Conservation (phyloP, 441 rosid genomes). For the Euphorbia corollata region DNA sequence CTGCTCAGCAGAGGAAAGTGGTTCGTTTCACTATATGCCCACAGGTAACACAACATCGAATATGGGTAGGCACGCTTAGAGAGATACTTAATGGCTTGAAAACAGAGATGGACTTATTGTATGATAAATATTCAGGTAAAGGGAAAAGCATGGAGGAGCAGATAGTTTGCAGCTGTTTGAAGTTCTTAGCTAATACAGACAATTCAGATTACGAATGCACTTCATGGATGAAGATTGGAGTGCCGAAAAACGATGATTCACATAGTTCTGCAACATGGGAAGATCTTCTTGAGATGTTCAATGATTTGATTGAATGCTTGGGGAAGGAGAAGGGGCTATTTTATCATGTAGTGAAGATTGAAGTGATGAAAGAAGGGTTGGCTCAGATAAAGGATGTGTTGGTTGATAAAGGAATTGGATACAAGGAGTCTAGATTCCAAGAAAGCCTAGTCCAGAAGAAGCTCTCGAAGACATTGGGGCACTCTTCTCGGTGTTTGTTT, state of each 20-base stretch:
- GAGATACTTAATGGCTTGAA: constrained; percentile 48
- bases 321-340: constrained; percentile 33
- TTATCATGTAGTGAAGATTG: constrained; percentile 49
- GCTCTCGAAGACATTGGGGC: constrained; percentile 57
- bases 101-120: constrained; percentile 42
- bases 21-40: constrained; percentile 51
- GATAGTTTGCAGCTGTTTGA: constrained; percentile 55
- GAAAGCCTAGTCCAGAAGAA: constrained; percentile 57
- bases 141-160: constrained; percentile 49
- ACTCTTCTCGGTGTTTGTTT: constrained; percentile 67
- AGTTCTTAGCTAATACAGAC: constrained; percentile 44
- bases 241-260: constrained; percentile 32
- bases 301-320: constrained; percentile 53
- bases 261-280: constrained; percentile 46
- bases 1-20: constrained; percentile 61
- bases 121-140: constrained; percentile 29
- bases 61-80: constrained; percentile 58
- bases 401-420: constrained; percentile 55
- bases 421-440: constrained; percentile 54
- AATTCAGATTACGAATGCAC: constrained; percentile 39
- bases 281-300: constrained; percentile 73
- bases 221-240: constrained; percentile 65
- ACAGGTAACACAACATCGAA: constrained; percentile 62
- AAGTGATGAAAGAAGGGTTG: constrained; percentile 80
- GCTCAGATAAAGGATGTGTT: constrained; percentile 56